Evolutionary conservation across 495 filamentous ascomycete species (phyloP).

Genomic region (Lophiostoma macrostomum): DNA sequence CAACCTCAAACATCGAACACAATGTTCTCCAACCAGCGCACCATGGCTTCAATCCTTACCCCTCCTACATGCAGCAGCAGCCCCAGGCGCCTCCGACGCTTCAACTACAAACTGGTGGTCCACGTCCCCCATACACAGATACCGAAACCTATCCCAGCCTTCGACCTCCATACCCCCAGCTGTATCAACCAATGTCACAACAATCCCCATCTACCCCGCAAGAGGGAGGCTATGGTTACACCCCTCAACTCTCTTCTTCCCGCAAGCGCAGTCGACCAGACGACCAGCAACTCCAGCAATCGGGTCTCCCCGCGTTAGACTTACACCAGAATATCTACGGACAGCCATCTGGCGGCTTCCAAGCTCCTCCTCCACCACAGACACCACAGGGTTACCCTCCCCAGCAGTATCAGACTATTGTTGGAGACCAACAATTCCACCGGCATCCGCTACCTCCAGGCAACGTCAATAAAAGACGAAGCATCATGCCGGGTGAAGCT

Average conservation of each 20-base stretch:
- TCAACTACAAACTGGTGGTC: slow-evolving; percentile 15
- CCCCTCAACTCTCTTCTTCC: slow-evolving; percentile 2
- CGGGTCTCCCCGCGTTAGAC: slow-evolving; percentile 26
- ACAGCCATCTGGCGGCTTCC: slow-evolving; percentile 28
- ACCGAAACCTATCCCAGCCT: slow-evolving; percentile 28
- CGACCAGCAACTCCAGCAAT: slow-evolving; percentile 33
- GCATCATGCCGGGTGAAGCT: slow-evolving; percentile 44
- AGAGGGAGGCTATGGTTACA: slow-evolving; percentile 12
- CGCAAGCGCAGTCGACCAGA: slow-evolving; percentile 37
- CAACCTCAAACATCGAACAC: slow-evolving; percentile 36
- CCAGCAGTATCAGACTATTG: slow-evolving; percentile 30
- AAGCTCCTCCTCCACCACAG: slow-evolving; percentile 20
- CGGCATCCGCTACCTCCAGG: slow-evolving; percentile 71
- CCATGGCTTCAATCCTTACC: slow-evolving; percentile 23
- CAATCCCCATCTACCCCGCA: slow-evolving; percentile 27
- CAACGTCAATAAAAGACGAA: slow-evolving; percentile 55
- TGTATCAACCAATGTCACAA: slow-evolving; percentile 37
- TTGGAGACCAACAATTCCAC: slow-evolving; percentile 29
- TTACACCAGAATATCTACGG: slow-evolving; percentile 31
- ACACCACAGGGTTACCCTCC: slow-evolving; percentile 39
- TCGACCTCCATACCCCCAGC: slow-evolving; percentile 41
- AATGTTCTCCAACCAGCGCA: slow-evolving; percentile 24
- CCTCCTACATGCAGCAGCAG: slow-evolving; percentile 33
- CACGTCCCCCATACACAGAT: slow-evolving; percentile 22
- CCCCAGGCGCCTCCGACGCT: slow-evolving; percentile 32